Percentiles rank a stretch among this genome's conserved stretches.
Conservation (phyloP, 139 green algal genomes). For the Yamagishiella unicocca region DNA sequence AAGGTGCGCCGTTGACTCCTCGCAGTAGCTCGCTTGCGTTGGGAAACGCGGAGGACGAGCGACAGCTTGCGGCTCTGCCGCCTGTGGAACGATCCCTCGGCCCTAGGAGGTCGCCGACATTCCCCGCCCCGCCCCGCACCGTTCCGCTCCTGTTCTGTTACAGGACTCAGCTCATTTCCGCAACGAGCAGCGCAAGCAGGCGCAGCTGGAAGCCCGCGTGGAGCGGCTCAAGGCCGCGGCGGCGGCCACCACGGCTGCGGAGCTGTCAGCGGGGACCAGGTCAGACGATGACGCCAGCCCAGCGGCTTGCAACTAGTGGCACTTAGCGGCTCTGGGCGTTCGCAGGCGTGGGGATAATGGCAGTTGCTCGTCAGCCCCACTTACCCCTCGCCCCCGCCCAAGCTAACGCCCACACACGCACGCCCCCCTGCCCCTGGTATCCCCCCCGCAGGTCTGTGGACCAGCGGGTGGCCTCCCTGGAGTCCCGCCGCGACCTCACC, state of each 20-base stretch:
- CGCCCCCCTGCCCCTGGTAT: too few relatives aligned
- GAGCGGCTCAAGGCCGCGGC: constrained; percentile 56
- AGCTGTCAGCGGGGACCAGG: constrained; percentile 71
- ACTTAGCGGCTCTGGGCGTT: too few relatives aligned
- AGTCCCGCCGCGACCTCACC: constrained; percentile 79
- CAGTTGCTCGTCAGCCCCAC: too few relatives aligned
- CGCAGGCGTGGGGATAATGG: too few relatives aligned
- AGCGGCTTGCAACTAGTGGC: too few relatives aligned
- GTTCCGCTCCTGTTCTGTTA: not conserved
- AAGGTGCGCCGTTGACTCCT: constrained; percentile 68
- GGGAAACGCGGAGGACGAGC: too few relatives aligned
- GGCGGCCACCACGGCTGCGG: constrained; percentile 27
- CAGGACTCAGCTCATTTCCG: constrained; percentile 88
- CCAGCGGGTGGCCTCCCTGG: constrained; percentile 69
- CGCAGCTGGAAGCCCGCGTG: constrained; percentile 67
- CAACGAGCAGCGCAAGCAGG: constrained; percentile 95
- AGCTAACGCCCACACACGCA: not conserved
- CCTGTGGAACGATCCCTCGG: not conserved
- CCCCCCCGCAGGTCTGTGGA: constrained; percentile 61
- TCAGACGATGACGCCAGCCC: too few relatives aligned
- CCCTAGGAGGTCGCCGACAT: not conserved
- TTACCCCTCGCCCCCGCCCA: too few relatives aligned
- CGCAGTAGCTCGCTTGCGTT: not conserved
- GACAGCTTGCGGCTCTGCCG: not conserved
- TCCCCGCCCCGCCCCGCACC: not conserved